Base-by-base conservation (phyloP, 192 early-diverging fungal species). In the Coemansia erecta region DNA sequence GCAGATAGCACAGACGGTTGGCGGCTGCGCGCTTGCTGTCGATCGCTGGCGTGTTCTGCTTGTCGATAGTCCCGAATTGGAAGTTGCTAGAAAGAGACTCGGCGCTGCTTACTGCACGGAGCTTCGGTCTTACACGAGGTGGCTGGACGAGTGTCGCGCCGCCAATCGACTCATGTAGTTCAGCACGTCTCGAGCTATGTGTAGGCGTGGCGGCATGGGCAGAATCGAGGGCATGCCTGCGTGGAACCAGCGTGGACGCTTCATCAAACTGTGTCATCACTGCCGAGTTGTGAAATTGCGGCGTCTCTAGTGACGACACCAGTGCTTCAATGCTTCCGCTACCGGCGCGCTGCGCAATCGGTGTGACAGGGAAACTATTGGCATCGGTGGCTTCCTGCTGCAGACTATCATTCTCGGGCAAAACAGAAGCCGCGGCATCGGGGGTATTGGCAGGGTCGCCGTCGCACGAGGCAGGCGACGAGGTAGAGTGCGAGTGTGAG, bases 301-400 rank as follows among this genome's bases (percentile, higher is more conserved):
- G 74, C 9, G 74, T 77, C 58, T 77, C 74, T 26, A 71, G 37
- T 10, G 67, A 70, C 21, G 60, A 59, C 3, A 68, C 73, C 49
- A 76, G 35, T 0, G 67, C 49, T 41, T 66, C 68, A 19, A 66
- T 64, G 37, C 43, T 59, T 33, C 21, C 31, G 17, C 44, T 66
- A 42, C 54, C 50, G 31, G 47, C 31, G 53, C 73, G 67, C 19
- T 35, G 63, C 13, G 64, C 56, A 15, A 62, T 26, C 14, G 72
- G 72, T 23, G 72, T 69, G 2, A 53, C 53, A 19, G 50, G 51
- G 15, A 63, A 3, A 13, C 53, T 49, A 21, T 23, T 35, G 52
- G 44, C 35, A 15, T 43, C 47, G 11, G 45, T 49, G 43, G 53
- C 18, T n/a, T 9, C 17, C 35, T 11, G 58, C 40, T 11, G 43